Conservation (phyloP, 2,329 filamentous ascomycete genomes). For the Fusarium pininemorale region DNA sequence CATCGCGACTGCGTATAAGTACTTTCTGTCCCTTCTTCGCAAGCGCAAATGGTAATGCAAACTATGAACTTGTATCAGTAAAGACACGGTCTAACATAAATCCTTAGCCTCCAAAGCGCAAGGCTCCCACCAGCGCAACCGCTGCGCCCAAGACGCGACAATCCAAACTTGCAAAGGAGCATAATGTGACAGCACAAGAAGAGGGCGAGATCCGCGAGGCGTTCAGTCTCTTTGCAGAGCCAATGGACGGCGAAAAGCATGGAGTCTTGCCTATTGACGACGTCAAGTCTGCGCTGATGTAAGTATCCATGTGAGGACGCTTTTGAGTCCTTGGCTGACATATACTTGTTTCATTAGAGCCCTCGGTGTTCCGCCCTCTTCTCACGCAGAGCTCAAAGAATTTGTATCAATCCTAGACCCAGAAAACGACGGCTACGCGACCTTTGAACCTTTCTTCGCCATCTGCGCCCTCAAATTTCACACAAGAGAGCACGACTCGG, state of each 20-base stretch:
- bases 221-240: conserved; percentile 81
- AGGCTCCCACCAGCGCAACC: conserved; percentile 46
- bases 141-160: conserved; percentile 60
- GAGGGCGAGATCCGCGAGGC: conserved; percentile 93
- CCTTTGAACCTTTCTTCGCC: conserved; percentile 84
- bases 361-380: conserved; percentile 76
- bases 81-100: neutral
- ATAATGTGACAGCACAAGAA: conserved; percentile 84
- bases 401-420: conserved; percentile 87
- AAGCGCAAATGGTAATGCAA: conserved; percentile 30
- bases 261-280: conserved; percentile 74
- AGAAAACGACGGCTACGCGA: conserved; percentile 78
- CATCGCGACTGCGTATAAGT: conserved; percentile 14
- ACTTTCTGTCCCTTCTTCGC: neutral
- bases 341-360: conserved; percentile 62
- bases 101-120: conserved; percentile 63
- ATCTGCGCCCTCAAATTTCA: conserved; percentile 89
- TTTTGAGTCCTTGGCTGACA: neutral
- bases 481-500: conserved; percentile 61
- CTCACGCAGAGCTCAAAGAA: conserved; percentile 73
- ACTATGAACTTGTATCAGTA: fast-evolving
- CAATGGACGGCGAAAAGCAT: conserved; percentile 75
- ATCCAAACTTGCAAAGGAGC: conserved; percentile 91
- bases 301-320: conserved; percentile 45
- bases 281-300: conserved; percentile 78